Conservation (phyloP, 768 basidiomycete genomes). For the Collybiopsis luxurians region DNA sequence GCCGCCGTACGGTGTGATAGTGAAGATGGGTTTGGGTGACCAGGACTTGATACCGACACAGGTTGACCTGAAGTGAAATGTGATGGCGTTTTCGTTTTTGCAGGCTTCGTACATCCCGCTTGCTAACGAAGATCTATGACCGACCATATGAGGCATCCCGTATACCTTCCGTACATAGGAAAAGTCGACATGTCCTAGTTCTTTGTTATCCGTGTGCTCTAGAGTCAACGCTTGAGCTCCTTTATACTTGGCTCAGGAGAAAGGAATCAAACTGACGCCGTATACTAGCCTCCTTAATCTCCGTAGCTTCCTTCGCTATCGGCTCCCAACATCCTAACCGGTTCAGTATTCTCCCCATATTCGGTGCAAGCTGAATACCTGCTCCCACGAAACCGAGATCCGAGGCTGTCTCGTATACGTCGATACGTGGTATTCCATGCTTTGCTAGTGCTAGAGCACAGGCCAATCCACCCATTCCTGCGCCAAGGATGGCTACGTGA, state of each 20-base stretch:
- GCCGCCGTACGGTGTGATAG: conserved; percentile 11
- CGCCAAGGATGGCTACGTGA: conserved; percentile 17
- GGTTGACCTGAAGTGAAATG: conserved; percentile 22
- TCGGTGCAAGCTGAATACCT: conserved; percentile 35
- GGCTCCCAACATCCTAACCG: conserved; percentile 26
- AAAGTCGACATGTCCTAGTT: conserved; percentile 26
- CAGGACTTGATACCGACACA: conserved; percentile 26
- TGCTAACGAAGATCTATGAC: conserved; percentile 31
- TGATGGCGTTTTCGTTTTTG: conserved; percentile 20
- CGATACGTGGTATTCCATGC: conserved; percentile 27
- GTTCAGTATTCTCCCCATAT: conserved; percentile 27
- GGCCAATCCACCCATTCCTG: conserved; percentile 26
- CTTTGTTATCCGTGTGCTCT: conserved; percentile 23
- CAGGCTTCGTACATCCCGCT: conserved; percentile 27
- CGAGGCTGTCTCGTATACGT: conserved; percentile 26
- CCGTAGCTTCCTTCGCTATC: conserved; percentile 23
- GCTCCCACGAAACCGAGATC: conserved; percentile 32
- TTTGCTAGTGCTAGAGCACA: conserved; percentile 27
- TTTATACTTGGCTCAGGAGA: neutral
- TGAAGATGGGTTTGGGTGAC: conserved; percentile 15
- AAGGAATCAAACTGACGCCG: conserved; percentile 17
- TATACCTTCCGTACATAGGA: conserved; percentile 24
- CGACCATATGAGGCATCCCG: conserved; percentile 30
- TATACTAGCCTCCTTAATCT: conserved; percentile 23
- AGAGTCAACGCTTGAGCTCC: neutral